phyloP scores from a whole-genome alignment of 148 eudicot species.

The Rhododendron henanense region DNA sequence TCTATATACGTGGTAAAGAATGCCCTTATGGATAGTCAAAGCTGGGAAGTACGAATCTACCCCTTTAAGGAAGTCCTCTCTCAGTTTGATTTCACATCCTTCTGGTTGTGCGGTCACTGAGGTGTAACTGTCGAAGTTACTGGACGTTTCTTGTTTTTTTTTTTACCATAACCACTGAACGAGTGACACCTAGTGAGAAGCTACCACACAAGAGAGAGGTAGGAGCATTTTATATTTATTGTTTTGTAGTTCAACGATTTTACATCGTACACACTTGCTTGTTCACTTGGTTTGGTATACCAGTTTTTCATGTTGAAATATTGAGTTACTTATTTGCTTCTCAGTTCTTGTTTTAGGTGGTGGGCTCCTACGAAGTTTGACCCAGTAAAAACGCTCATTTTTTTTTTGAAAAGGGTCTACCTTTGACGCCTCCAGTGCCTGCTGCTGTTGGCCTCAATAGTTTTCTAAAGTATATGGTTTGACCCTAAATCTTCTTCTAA shows the following conservation, averaged over 20 bases:
- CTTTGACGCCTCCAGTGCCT: conserved; percentile 59
- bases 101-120: too few relatives aligned
- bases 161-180: not conserved
- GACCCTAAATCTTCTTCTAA: conserved; percentile 2
- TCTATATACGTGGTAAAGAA: too few relatives aligned
- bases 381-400: conserved; percentile 60
- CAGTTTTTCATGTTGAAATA: not conserved
- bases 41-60: not conserved
- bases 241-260: not conserved
- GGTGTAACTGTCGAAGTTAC: not conserved
- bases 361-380: conserved; percentile 78
- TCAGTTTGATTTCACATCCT: too few relatives aligned
- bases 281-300: not conserved
- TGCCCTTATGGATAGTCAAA: not conserved
- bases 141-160: not conserved
- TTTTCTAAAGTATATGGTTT: conserved; percentile 73
- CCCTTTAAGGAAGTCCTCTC: not conserved
- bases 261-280: not conserved
- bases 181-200: not conserved
- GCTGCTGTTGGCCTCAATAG: conserved; percentile 77
- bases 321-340: not conserved
- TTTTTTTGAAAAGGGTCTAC: conserved; percentile 24
- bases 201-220: not conserved
- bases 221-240: not conserved
- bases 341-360: conserved; percentile 57